phyloP scores from a whole-genome alignment of 192 early-diverging fungal species.

The Allomyces macrogynus region DNA sequence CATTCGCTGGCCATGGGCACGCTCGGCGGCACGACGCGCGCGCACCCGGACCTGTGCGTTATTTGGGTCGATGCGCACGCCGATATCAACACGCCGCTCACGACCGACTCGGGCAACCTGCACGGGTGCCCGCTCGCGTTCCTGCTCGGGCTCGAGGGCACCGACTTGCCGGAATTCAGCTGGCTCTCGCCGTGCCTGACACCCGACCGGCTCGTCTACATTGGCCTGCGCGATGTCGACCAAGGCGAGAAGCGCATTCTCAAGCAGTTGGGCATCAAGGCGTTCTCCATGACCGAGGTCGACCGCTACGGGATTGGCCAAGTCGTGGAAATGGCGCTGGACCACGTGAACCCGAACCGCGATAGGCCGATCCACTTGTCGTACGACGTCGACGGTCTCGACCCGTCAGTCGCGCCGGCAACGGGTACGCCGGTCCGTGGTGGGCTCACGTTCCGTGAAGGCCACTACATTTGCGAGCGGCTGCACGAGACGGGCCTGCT shows the following conservation, averaged over 20 bases:
- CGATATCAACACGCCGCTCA: slow-evolving; percentile 81
- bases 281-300: slow-evolving; percentile 90
- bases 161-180: slow-evolving; percentile 30
- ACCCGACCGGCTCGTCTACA: slow-evolving; percentile 67
- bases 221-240: slow-evolving; percentile 91
- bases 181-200: slow-evolving; percentile 66
- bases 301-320: slow-evolving; percentile 83
- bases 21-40: slow-evolving; percentile 50
- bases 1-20: slow-evolving; percentile 91
- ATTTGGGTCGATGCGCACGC: slow-evolving; percentile 94
- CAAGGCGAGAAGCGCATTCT: slow-evolving; percentile 67
- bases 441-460: slow-evolving; percentile 53
- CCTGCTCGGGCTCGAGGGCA: slow-evolving; percentile 56
- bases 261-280: slow-evolving; percentile 63
- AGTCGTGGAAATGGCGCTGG: slow-evolving; percentile 78
- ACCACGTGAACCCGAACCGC: slow-evolving; percentile 57
- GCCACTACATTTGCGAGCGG: slow-evolving; percentile 90
- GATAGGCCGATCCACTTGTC: slow-evolving; percentile 64
- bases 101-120: slow-evolving; percentile 75
- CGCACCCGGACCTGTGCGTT: slow-evolving; percentile 60
- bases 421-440: slow-evolving; percentile 16
- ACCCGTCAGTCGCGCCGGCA: slow-evolving; percentile 83
- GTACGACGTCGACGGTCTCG: slow-evolving; percentile 91
- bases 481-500: slow-evolving; percentile 69
- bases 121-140: slow-evolving; percentile 91